phyloP scores from a whole-genome alignment of 2,329 filamentous ascomycete genomes.

The Penicillium sclerotigenum region DNA sequence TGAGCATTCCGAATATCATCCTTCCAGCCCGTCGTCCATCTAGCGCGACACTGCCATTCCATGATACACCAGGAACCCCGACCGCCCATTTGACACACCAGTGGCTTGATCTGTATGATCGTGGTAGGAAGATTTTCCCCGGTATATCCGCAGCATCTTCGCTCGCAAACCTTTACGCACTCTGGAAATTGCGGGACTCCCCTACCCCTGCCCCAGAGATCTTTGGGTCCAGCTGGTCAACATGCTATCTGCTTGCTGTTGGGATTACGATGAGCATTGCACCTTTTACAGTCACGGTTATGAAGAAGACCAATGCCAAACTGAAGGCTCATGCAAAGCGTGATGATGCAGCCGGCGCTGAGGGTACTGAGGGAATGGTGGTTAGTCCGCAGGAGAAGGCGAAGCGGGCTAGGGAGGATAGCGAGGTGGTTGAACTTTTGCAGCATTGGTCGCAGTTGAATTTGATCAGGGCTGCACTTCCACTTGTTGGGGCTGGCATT shows the following conservation, averaged over 20 bases:
- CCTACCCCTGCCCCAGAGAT: constrained; percentile 8
- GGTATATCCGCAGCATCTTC: constrained; percentile 53
- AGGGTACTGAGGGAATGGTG: constrained; percentile 21
- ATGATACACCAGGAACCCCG: constrained; percentile 18
- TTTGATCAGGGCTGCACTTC: constrained; percentile 22
- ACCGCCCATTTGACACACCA: constrained; percentile 29
- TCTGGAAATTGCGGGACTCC: constrained; percentile 20
- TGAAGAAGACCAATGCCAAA: constrained; percentile 26
- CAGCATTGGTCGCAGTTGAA: constrained; percentile 25
- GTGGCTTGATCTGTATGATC: constrained; percentile 37
- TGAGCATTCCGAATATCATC: constrained; percentile 21
- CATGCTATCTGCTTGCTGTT: constrained; percentile 24
- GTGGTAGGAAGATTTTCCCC: constrained; percentile 54
- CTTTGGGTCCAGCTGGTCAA: constrained; percentile 10
- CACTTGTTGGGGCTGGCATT: constrained; percentile 25
- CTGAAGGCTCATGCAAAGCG: constrained; percentile 25
- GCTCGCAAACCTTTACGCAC: constrained; percentile 48
- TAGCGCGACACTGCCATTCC: constrained; percentile 1
- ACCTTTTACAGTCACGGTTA: constrained; percentile 27
- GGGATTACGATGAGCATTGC: constrained; percentile 24
- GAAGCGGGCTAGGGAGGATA: constrained; percentile 20
- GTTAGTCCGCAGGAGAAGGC: constrained; percentile 19
- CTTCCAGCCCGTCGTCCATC: constrained; percentile 17
- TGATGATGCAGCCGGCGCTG: constrained; percentile 22
- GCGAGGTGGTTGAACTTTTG: constrained; percentile 16